phyloP scores from a whole-genome alignment of 2,329 filamentous ascomycete genomes.

The Diplodia intermedia region DNA sequence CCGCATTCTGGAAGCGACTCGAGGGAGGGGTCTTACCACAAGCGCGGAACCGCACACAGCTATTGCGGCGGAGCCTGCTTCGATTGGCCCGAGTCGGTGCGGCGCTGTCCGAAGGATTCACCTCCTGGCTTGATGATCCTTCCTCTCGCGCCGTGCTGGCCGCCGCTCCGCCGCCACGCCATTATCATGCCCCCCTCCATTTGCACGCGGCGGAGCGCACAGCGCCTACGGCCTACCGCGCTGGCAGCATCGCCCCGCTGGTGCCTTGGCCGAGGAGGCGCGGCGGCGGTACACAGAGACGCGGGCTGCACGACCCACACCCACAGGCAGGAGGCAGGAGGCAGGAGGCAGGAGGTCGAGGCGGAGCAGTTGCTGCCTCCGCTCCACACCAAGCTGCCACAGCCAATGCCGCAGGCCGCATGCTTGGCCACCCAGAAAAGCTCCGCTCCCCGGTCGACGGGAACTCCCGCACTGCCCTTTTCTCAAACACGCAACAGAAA shows the following conservation, averaged over 20 bases:
- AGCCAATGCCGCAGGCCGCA: background rate
- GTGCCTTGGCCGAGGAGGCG: background rate
- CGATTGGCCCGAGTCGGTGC: conserved; percentile 24
- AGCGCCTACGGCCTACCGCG: no score
- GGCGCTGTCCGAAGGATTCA: conserved; percentile 29
- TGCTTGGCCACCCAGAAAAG: background rate
- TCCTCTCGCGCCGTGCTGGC: background rate
- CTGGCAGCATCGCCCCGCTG: background rate
- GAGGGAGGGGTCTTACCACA: conserved; percentile 1
- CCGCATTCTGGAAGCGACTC: background rate
- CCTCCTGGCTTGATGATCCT: conserved; percentile 29
- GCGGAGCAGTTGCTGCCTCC: background rate
- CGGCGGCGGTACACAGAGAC: no score
- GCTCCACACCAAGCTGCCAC: background rate
- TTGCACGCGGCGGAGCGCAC: conserved; percentile 4
- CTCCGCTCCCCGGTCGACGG: conserved; percentile 14
- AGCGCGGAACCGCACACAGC: conserved; percentile 18
- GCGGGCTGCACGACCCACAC: background rate
- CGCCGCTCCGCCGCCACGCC: conserved; percentile 6
- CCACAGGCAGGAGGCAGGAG: background rate
- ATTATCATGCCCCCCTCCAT: background rate
- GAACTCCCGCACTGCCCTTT: conserved; percentile 21
- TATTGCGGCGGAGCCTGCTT: conserved; percentile 11
- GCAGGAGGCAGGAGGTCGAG: background rate
- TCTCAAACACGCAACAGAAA: conserved; percentile 8